A percentile compares a stretch with the other conserved stretches of the same genome.
These are phyloP conservation scores for Aspergillus oerlinghausenensis DNA, from an alignment of 2,329 filamentous ascomycete genomes.

Conservation along the genomic window DNA sequence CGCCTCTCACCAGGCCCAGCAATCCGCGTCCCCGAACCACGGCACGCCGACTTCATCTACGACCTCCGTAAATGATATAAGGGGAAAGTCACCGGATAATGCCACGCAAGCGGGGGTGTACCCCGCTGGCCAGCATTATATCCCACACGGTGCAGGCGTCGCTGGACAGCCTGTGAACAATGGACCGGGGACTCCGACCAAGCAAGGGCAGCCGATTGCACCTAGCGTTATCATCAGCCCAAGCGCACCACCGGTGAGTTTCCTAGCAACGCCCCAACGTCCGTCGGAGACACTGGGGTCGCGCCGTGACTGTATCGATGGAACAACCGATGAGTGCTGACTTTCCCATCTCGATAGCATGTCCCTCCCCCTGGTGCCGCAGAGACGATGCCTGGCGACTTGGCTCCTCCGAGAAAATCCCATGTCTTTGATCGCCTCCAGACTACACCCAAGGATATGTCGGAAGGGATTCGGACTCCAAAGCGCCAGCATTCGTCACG, in stretches of 20 bases:
- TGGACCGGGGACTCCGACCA: conserved; percentile 57
- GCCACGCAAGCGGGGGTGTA: conserved; percentile 27
- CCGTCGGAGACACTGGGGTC: neutral
- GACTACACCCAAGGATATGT: conserved; percentile 91
- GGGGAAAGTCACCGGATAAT: conserved; percentile 65
- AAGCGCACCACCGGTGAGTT: conserved; percentile 77
- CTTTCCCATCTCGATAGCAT: conserved; percentile 54
- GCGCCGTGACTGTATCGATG: neutral
- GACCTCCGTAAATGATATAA: conserved; percentile 76
- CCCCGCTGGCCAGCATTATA: conserved; percentile 35
- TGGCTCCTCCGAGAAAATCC: conserved; percentile 93
- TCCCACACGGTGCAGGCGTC: conserved; percentile 31
- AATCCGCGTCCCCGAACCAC: conserved; percentile 57
- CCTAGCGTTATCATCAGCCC: conserved; percentile 93
- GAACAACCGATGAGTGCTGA: conserved; percentile 1
- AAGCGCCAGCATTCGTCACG: conserved; percentile 96
- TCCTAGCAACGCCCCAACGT: conserved; percentile 1
- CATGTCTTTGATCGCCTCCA: conserved; percentile 83
- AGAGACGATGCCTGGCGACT: conserved; percentile 96
- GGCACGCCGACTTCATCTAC: conserved; percentile 84
- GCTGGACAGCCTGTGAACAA: conserved; percentile 39
- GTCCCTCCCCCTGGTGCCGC: conserved; percentile 86
- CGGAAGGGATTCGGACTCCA: conserved; percentile 89
- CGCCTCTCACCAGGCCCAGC: conserved; percentile 45
- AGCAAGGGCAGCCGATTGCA: conserved; percentile 60